Evolutionary conservation across 208 protist species (phyloP).

Genomic region (Plasmodiophora brassicae): DNA sequence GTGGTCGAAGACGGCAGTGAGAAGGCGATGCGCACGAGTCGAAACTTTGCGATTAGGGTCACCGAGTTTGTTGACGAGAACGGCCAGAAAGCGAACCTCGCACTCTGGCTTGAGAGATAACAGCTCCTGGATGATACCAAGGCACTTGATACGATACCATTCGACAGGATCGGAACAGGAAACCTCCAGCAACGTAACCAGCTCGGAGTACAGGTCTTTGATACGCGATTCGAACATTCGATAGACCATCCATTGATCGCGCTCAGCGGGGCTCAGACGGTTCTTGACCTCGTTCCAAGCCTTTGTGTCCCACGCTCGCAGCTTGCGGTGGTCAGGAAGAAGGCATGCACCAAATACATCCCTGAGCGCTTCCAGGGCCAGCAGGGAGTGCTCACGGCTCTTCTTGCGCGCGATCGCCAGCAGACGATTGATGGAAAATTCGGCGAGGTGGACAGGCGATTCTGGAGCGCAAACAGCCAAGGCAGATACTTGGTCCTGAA

Average conservation of each 20-base stretch:
- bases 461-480: neutral
- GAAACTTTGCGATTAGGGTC: constrained; percentile 36
- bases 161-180: constrained; percentile 22
- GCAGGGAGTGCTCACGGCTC: neutral
- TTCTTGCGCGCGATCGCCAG: constrained; percentile 15
- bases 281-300: neutral
- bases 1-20: neutral
- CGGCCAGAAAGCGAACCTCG: constrained; percentile 22
- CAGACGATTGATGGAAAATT: neutral
- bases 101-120: constrained; percentile 29
- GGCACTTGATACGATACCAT: constrained; percentile 13
- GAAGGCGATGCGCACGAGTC: neutral
- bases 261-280: neutral
- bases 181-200: neutral
- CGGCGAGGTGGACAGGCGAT: neutral
- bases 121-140: constrained; percentile 35
- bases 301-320: neutral
- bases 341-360: neutral
- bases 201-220: neutral
- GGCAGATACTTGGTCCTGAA: neutral
- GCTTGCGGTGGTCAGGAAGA: neutral
- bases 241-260: constrained; percentile 26
- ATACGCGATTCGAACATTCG: neutral
- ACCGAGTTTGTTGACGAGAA: constrained; percentile 52
- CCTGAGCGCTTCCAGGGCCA: neutral